Conservation (phyloP, 257 asterid species). For the Gentiana dahurica region DNA sequence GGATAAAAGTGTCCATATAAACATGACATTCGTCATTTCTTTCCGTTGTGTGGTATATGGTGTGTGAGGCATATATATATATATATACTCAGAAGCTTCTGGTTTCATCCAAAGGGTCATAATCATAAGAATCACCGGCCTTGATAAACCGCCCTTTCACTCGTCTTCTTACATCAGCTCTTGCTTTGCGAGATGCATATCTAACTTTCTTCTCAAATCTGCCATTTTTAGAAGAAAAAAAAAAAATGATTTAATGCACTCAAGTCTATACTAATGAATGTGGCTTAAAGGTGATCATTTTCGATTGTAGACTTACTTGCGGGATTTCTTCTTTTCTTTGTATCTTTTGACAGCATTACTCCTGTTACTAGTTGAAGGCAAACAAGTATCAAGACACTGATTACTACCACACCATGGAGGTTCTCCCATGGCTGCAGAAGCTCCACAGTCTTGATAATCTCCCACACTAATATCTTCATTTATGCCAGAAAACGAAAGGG, state of each 20-base stretch:
- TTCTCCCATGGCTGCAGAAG: slow-evolving; percentile 56
- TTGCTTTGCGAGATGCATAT: slow-evolving; percentile 85
- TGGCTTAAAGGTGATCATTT: no score
- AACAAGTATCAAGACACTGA: slow-evolving; percentile 50
- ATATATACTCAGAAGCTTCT: slow-evolving; percentile 47
- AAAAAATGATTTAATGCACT: background rate
- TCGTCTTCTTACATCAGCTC: slow-evolving; percentile 93
- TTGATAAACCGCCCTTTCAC: slow-evolving; percentile 95
- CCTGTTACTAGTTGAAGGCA: slow-evolving; percentile 47
- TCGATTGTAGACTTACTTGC: slow-evolving; percentile 25
- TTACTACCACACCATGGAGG: slow-evolving; percentile 45
- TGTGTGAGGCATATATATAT: no score
- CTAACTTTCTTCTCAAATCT: slow-evolving; percentile 93
- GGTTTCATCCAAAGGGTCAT: slow-evolving; percentile 68
- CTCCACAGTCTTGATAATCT: slow-evolving; percentile 63
- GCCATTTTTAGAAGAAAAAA: background rate
- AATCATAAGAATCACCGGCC: slow-evolving; percentile 88
- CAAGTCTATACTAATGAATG: no score
- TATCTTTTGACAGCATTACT: slow-evolving; percentile 84
- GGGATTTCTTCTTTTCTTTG: slow-evolving; percentile 88
- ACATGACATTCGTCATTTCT: slow-evolving; percentile 3
- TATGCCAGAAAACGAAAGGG: slow-evolving; percentile 60
- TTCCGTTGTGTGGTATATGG: slow-evolving; percentile 8
- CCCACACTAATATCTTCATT: slow-evolving; percentile 56
- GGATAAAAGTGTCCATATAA: no score